Evolutionary conservation across 495 filamentous ascomycete genomes (phyloP).

Genomic region (Coniosporium apollinis): DNA sequence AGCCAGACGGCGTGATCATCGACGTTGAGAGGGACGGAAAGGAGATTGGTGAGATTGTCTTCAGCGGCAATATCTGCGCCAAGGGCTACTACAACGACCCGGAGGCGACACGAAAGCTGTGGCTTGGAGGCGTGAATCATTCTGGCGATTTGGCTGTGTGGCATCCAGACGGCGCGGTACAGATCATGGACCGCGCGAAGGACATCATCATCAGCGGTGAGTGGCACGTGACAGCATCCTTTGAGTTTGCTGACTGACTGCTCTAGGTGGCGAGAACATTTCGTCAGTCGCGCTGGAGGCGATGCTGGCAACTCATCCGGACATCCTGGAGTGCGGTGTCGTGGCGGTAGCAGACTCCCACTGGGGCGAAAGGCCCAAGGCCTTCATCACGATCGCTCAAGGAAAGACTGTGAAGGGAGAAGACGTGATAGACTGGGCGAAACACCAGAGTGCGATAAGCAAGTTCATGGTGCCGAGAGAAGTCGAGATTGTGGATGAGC

Average conservation of each 20-base stretch:
- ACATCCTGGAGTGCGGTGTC: slow-evolving; percentile 78
- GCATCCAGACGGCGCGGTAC: slow-evolving; percentile 74
- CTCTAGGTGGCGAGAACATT: slow-evolving; percentile 83
- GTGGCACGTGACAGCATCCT: slow-evolving; percentile 9
- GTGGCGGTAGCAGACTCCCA: slow-evolving; percentile 79
- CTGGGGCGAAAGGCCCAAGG: slow-evolving; percentile 92
- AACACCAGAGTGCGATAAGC: slow-evolving; percentile 57
- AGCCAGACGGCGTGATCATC: slow-evolving; percentile 44
- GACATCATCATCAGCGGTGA: slow-evolving; percentile 96
- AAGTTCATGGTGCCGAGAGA: slow-evolving; percentile 93
- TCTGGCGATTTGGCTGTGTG: slow-evolving; percentile 86
- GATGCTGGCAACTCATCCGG: slow-evolving; percentile 80
- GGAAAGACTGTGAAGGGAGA: slow-evolving; percentile 43
- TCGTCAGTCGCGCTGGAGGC: slow-evolving; percentile 82
- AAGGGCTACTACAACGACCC: slow-evolving; percentile 85
- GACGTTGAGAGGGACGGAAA: slow-evolving; percentile 69
- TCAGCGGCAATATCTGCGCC: slow-evolving; percentile 79
- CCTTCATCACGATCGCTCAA: slow-evolving; percentile 57
- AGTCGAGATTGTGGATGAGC: slow-evolving; percentile 70
- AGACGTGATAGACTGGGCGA: slow-evolving; percentile 77
- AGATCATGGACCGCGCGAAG: slow-evolving; percentile 88
- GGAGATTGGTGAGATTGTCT: slow-evolving; percentile 90
- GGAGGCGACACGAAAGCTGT: slow-evolving; percentile 74
- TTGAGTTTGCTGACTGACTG: not conserved
- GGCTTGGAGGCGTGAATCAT: slow-evolving; percentile 72